These are phyloP conservation scores for Silene conica DNA, from an alignment of 148 eudicot genomes.

Conservation along the genomic window DNA sequence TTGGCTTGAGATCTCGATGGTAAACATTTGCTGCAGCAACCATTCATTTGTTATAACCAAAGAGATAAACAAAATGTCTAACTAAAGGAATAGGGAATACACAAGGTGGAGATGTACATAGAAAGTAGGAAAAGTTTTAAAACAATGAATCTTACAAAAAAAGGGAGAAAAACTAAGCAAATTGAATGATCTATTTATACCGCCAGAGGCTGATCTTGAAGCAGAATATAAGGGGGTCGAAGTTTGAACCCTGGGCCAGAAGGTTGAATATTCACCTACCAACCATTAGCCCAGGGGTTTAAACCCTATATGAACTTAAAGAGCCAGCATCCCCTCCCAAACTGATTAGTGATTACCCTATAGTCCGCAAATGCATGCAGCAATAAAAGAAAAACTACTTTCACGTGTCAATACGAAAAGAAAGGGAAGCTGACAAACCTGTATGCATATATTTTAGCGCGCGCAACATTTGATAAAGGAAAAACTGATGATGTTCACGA, in stretches of 20 bases:
- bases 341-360: no score
- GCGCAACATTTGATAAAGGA: slow-evolving; percentile 84
- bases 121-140: background rate
- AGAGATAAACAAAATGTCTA: background rate
- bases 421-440: slow-evolving; percentile 31
- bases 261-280: no score
- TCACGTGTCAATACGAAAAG: no score
- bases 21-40: slow-evolving; percentile 79
- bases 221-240: no score
- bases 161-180: background rate
- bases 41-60: background rate
- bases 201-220: no score
- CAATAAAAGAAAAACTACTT: no score
- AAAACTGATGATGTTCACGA: slow-evolving; percentile 78
- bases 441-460: slow-evolving; percentile 92
- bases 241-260: no score
- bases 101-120: background rate
- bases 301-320: background rate
- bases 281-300: no score
- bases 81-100: background rate
- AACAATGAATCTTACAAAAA: background rate
- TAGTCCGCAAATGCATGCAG: no score
- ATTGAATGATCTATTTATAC: background rate
- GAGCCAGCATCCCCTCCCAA: background rate
- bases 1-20: slow-evolving; percentile 93